Conservation (phyloP, 2,329 filamentous ascomycete genomes). For the Sclerotinia sclerotiorum region DNA sequence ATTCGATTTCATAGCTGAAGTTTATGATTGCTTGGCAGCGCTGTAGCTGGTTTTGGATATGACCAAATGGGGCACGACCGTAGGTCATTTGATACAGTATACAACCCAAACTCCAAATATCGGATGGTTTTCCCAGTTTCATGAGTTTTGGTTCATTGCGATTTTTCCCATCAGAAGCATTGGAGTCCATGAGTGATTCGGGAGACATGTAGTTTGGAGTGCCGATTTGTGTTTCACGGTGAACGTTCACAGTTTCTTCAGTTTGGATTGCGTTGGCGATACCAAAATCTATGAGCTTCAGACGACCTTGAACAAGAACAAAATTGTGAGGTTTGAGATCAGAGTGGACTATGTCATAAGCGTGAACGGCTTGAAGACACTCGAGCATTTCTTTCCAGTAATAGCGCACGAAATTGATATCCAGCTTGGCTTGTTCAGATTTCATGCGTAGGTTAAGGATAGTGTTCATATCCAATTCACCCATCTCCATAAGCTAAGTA, state of each 20-base stretch:
- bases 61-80: conserved; percentile 90
- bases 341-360: conserved; percentile 89
- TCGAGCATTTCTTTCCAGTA: conserved; percentile 99
- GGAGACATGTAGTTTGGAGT: conserved; percentile 99
- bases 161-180: conserved; percentile 51
- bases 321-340: conserved; percentile 98
- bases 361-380: conserved; percentile 86
- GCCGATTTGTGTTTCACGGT: conserved; percentile 91
- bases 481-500: conserved; percentile 86
- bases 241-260: conserved; percentile 95
- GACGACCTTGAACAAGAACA: conserved; percentile 80
- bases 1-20: conserved; percentile 71
- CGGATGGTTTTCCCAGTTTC: conserved; percentile 93
- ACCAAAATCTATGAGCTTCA: conserved; percentile 98
- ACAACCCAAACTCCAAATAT: conserved; percentile 94
- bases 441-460: conserved; percentile 74
- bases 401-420: conserved; percentile 88
- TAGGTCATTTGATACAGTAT: conserved; percentile 99
- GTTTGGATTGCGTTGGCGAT: conserved; percentile 96
- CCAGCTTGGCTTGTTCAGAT: conserved; percentile 72
- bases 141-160: conserved; percentile 67
- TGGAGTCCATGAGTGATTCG: conserved; percentile 86
- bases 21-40: conserved; percentile 86
- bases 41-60: conserved; percentile 83
- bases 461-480: conserved; percentile 88